These are phyloP conservation scores for Vicia villosa DNA, from an alignment of 306 rosid species.

Conservation along the genomic window DNA sequence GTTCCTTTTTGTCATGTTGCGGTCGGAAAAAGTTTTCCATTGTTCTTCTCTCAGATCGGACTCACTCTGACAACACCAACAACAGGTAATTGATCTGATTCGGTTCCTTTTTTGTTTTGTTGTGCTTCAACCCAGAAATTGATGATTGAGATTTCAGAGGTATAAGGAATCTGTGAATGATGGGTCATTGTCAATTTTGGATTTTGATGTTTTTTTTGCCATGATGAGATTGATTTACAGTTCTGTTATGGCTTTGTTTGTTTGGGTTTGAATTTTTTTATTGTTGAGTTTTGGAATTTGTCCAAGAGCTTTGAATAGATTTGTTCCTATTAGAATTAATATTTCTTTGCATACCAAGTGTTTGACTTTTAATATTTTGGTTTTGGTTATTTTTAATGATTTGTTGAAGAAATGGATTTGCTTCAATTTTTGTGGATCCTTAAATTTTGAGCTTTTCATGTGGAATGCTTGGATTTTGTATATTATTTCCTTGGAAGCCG, in stretches of 20 bases:
- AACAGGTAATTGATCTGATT: slow-evolving; percentile 40
- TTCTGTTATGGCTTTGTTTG: slow-evolving; percentile 17
- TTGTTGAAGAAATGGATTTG: slow-evolving; percentile 20
- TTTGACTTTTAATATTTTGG: neutral
- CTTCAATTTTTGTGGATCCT: slow-evolving; percentile 14
- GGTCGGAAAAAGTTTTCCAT: slow-evolving; percentile 21
- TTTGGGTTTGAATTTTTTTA: slow-evolving; percentile 16
- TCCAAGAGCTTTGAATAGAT: slow-evolving; percentile 9
- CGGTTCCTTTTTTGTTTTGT: neutral
- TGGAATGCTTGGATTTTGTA: slow-evolving; percentile 24
- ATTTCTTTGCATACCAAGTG: slow-evolving; percentile 2
- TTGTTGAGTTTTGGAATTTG: neutral
- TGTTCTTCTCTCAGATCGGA: slow-evolving; percentile 46
- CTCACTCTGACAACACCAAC: slow-evolving; percentile 16
- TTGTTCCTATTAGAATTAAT: neutral
- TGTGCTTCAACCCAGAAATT: neutral
- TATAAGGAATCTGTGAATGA: slow-evolving; percentile 3
- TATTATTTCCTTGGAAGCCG: slow-evolving; percentile 10
- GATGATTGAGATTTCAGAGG: slow-evolving; percentile 8
- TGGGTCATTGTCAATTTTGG: slow-evolving; percentile 37
- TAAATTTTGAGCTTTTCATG: neutral
- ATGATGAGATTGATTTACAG: slow-evolving; percentile 1
- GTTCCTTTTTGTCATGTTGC: slow-evolving; percentile 32
- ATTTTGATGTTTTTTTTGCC: slow-evolving; percentile 28
- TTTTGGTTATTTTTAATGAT: slow-evolving; percentile 14